Evolutionary conservation across 2,329 filamentous ascomycete genomes (phyloP), one percentile per base, ranked within the genome.

Genomic region (Thermothelomyces thermophilus): DNA sequence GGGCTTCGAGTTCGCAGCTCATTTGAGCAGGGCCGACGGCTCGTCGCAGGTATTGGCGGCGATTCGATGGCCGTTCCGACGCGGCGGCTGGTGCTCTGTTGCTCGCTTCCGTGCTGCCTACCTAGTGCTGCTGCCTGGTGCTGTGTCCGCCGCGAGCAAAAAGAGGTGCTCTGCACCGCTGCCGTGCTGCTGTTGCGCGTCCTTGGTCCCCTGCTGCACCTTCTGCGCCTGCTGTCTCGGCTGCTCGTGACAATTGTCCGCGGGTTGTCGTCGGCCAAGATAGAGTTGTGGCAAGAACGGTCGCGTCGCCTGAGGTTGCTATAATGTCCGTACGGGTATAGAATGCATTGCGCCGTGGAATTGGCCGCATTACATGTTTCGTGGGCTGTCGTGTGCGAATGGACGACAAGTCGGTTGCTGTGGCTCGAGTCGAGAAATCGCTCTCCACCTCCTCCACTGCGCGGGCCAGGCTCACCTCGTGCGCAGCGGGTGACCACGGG

Each of bases 1-100:
- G 61, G n/a, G 61, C 63, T 63, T 69, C 67, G 64, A 66, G 63
- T 67, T 68, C 63, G 66, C 64, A 61, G 67, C 64, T 67, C 63
- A 68, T 65, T 67, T 64, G 66, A 66, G 65, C 63, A 63, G 61
- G 63, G 61, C 61, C 60, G 59, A 63, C 68, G 68, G 68, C 65
- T 68, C 61, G 64, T 63, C 70, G 68, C 68, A 71, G 68, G 58
- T 61, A 61, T 61, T 59, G 46, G 51, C 49, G 55, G 52, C 59
- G 57, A 62, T 63, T 62, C 58, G 58, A 62, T 57, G 56, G 52
- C 52, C 36, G 52, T 63, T 56, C 62, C 60, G 62, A 63, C 37
- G 51, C 46, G 34, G 45, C 53, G 37, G 45, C 48, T 52, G 44
- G 34, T 50, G 41, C 24, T 44, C 41, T 37, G 46, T 13, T 19